Conservation (phyloP, 2,329 filamentous ascomycete genomes). For the Diplocarpon rosae region DNA sequence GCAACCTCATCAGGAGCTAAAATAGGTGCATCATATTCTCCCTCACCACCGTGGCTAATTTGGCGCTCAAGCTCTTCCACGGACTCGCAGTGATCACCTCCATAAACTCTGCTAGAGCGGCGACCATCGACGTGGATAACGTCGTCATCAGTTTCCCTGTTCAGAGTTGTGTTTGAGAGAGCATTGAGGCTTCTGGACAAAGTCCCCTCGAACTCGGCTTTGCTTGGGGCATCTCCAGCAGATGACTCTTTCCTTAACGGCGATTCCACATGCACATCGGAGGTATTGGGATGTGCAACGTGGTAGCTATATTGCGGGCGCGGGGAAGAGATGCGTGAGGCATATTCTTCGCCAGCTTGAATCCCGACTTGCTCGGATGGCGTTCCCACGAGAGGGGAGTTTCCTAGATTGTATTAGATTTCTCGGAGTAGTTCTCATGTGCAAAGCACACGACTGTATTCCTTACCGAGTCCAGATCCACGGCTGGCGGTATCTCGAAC, state of each 20-base stretch:
- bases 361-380: slow-evolving; percentile 89
- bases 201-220: slow-evolving; percentile 27
- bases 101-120: slow-evolving; percentile 34
- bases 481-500: slow-evolving; percentile 58
- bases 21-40: slow-evolving; percentile 64
- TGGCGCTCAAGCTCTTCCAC: slow-evolving; percentile 35
- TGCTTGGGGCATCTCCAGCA: slow-evolving; percentile 23
- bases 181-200: slow-evolving; percentile 28
- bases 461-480: slow-evolving; percentile 40
- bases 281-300: slow-evolving; percentile 33
- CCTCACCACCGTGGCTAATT: slow-evolving; percentile 28
- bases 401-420: slow-evolving; percentile 40
- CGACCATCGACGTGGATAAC: slow-evolving; percentile 64
- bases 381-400: slow-evolving; percentile 54
- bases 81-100: slow-evolving; percentile 31
- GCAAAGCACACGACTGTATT: slow-evolving; percentile 18
- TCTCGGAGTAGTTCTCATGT: slow-evolving; percentile 10
- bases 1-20: slow-evolving; percentile 79
- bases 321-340: slow-evolving; percentile 64
- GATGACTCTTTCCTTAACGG: slow-evolving; percentile 35
- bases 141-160: slow-evolving; percentile 40
- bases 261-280: slow-evolving; percentile 32
- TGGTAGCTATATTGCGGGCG: slow-evolving; percentile 35
- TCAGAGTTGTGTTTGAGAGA: slow-evolving; percentile 29
- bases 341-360: slow-evolving; percentile 75